Percentiles rank a stretch among this genome's conserved stretches.
phyloP scores from a whole-genome alignment of 2,329 filamentous ascomycete genomes.

The Colletotrichum tropicicola region DNA sequence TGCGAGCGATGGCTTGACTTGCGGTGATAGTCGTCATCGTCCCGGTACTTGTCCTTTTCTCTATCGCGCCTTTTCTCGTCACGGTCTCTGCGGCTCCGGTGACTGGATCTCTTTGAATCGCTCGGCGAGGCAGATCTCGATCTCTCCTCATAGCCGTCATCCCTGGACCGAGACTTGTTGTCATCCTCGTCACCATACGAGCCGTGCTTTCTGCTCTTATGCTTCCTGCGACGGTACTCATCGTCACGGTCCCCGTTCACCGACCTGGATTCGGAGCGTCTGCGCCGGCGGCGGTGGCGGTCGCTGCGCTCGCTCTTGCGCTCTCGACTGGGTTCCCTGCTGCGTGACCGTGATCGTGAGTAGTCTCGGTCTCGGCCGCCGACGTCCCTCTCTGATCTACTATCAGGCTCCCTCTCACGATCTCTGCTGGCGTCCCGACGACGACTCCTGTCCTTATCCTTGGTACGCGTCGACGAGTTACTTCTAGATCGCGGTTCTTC shows the following conservation, averaged over 20 bases:
- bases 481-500: constrained; percentile 53
- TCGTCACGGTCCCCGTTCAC: constrained; percentile 51
- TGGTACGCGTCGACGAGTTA: constrained; percentile 53
- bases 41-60: constrained; percentile 52
- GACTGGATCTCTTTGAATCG: constrained; percentile 63
- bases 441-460: constrained; percentile 43
- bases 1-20: constrained; percentile 52
- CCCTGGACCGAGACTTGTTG: constrained; percentile 41
- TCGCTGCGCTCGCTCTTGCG: constrained; percentile 52
- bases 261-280: constrained; percentile 61
- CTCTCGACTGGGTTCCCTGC: constrained; percentile 50
- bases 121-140: constrained; percentile 74
- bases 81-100: constrained; percentile 69
- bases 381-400: constrained; percentile 32
- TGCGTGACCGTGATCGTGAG: constrained; percentile 45
- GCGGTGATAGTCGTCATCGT: constrained; percentile 55
- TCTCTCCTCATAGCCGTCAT: constrained; percentile 58
- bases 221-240: constrained; percentile 59
- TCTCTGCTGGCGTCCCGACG: constrained; percentile 46
- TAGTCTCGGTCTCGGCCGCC: constrained; percentile 32
- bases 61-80: constrained; percentile 53
- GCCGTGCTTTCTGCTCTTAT: constrained; percentile 51
- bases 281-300: constrained; percentile 55
- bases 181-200: constrained; percentile 58
- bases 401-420: constrained; percentile 40